Evolutionary conservation across 768 basidiomycete species (phyloP), one percentile per base, ranked within the genome.

Genomic region (Leccinum boreale): DNA sequence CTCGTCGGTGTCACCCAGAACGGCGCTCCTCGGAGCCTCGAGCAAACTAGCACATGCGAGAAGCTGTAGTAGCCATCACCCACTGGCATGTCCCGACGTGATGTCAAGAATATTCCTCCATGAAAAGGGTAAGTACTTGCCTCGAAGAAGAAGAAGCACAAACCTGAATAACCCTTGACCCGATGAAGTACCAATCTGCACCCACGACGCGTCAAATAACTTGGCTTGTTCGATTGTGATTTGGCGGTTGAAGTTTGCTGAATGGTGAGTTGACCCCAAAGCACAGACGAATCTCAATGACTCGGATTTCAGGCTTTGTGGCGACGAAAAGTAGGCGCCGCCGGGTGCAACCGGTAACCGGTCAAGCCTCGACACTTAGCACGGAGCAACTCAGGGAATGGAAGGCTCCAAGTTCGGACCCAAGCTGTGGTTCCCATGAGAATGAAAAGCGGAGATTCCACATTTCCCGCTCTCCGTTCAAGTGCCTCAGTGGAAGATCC

Each of bases 1-100:
- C 28, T 60, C 55, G 7, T 35, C 50, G 54, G 74, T 65, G 39
- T 62, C 54, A 19, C 39, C 31, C 15, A 49, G 23, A 24, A 44
- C 19, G 42, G 23, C 15, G 39, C 26, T 50, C 48, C 31, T 45
- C 49, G 31, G 31, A 31, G 33, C 26, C 35, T 48, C 33, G 42
- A 28, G 35, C 11, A 39, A 39, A 45, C 45, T 14, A 8, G 21
- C 19, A n/a, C 35, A 19, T 23, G 14, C 10, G 29, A 63, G 52
- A 56, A 51, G 47, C 11, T 53, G 52, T 33, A 26, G 45, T 24
- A 23, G 48, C 29, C 29, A 66, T 62, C 11, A 17, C 39, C 21
- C 7, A 28, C 28, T 28, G 28, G 28, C 28, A 51, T 24, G 45
- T 31, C 7, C 12, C 29, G 21, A 24, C 10, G 19, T 5, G 3